A percentile compares a stretch with the other conserved stretches of the same genome.
phyloP scores from a whole-genome alignment of 345 rosid genomes.

The thale cress (Arabidopsis thaliana) region DNA sequence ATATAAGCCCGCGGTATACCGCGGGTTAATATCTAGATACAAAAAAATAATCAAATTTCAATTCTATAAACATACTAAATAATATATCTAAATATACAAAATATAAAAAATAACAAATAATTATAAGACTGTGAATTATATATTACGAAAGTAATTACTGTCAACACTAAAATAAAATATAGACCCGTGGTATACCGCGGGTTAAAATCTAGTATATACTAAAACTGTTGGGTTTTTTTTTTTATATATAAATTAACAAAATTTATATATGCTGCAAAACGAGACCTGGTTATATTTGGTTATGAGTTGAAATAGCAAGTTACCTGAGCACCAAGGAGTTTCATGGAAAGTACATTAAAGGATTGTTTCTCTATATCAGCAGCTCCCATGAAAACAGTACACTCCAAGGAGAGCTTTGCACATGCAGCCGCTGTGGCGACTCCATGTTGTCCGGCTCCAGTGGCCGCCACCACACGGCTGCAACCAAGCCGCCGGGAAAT shows the following conservation, averaged over 20 bases:
- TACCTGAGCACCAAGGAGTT: constrained; percentile 69
- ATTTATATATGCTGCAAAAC: neutral
- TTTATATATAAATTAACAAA: neutral
- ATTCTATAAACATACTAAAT: no score
- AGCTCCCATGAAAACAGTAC: constrained; percentile 75
- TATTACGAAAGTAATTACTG: no score
- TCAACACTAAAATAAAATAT: no score
- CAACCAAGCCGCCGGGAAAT: constrained; percentile 79
- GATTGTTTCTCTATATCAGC: constrained; percentile 68
- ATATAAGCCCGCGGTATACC: no score
- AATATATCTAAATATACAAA: no score
- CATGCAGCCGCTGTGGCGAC: constrained; percentile 92
- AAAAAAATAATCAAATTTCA: no score
- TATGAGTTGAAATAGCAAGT: neutral
- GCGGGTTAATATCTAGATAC: no score
- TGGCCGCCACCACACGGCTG: constrained; percentile 60
- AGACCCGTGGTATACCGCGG: no score
- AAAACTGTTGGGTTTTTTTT: neutral
- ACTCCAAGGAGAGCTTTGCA: constrained; percentile 68
- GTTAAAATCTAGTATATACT: no score
- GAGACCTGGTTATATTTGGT: neutral
- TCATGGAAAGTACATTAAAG: constrained; percentile 65
- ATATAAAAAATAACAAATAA: no score
- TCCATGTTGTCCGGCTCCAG: constrained; percentile 92
- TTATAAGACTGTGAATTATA: no score